Evolutionary conservation across 2,329 filamentous ascomycete species (phyloP).

Genomic region (Fusarium austroafricanum): DNA sequence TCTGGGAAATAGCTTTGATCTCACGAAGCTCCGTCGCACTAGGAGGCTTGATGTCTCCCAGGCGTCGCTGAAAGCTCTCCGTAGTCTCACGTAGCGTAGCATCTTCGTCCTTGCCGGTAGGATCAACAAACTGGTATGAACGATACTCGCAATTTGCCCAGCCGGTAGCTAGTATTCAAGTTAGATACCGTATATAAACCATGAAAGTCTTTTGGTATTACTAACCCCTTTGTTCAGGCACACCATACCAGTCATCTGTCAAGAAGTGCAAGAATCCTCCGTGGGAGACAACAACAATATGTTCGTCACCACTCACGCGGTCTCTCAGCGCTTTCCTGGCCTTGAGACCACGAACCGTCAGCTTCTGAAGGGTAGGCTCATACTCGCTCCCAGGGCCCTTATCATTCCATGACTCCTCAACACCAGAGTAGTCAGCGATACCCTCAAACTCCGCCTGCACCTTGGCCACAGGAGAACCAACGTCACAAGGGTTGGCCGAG

Average conservation of each 20-base stretch:
- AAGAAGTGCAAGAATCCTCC: slow-evolving; percentile 88
- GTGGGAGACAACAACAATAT: slow-evolving; percentile 83
- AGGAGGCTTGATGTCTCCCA: slow-evolving; percentile 55
- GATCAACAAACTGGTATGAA: slow-evolving; percentile 72
- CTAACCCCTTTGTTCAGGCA: slow-evolving; percentile 57
- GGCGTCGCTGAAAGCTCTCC: slow-evolving; percentile 60
- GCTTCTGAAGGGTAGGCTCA: slow-evolving; percentile 61
- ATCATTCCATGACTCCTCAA: slow-evolving; percentile 76
- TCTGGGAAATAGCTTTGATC: slow-evolving; percentile 54
- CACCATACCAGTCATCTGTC: slow-evolving; percentile 81
- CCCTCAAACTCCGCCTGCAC: slow-evolving; percentile 71
- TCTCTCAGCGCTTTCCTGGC: slow-evolving; percentile 69
- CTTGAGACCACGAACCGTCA: slow-evolving; percentile 70
- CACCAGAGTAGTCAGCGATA: slow-evolving; percentile 70
- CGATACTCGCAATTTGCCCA: slow-evolving; percentile 81
- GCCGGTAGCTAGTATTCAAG: slow-evolving; percentile 67
- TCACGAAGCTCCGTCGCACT: slow-evolving; percentile 61
- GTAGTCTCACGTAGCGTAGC: slow-evolving; percentile 62
- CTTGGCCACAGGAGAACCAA: slow-evolving; percentile 68
- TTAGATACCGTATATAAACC: slow-evolving; percentile 5
- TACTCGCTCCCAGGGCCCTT: slow-evolving; percentile 64
- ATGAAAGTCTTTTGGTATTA: neutral
- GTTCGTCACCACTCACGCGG: slow-evolving; percentile 62
- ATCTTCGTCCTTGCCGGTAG: slow-evolving; percentile 60
- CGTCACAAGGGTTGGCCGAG: slow-evolving; percentile 79